Conservation (phyloP, 2,329 filamentous ascomycete genomes). For the Dactylellina parvicollis region DNA sequence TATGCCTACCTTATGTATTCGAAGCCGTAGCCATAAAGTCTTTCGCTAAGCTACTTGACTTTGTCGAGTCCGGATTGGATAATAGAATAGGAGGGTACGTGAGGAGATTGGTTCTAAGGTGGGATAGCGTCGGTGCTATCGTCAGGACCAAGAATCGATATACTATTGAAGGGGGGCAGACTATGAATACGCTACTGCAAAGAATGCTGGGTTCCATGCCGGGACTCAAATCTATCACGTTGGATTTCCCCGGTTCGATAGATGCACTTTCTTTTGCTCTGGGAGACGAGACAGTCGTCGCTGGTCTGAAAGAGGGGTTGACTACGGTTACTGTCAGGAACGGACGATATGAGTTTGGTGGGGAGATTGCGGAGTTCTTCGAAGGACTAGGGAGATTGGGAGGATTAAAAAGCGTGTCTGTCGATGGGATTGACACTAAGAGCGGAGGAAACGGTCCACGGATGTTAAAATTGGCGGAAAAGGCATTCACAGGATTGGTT, state of each 20-base stretch:
- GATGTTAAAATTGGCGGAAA: not conserved
- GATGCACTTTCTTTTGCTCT: conserved; percentile 6
- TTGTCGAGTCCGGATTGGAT: conserved; percentile 1
- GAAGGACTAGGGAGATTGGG: conserved; percentile 4
- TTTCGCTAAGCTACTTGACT: not conserved
- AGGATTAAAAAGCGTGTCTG: not conserved
- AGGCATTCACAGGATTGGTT: conserved; percentile 2
- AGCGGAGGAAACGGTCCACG: not conserved
- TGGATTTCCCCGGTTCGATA: conserved; percentile 39
- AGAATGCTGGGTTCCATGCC: conserved; percentile 7
- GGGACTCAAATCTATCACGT: conserved; percentile 2
- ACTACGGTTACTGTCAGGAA: conserved; percentile 14
- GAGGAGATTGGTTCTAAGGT: conserved; percentile 11
- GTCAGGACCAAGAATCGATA: not conserved
- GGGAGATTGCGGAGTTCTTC: conserved; percentile 1
- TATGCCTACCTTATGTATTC: conserved; percentile 33
- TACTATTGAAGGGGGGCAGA: not conserved
- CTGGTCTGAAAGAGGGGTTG: not conserved
- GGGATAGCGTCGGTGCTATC: conserved; percentile 28
- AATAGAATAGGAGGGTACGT: conserved; percentile 13
- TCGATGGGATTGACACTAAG: not conserved
- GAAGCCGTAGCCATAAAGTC: conserved; percentile 30
- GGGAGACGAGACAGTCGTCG: not conserved
- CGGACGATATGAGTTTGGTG: conserved; percentile 17
- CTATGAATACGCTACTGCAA: not conserved